phyloP scores from a whole-genome alignment of 768 basidiomycete genomes.

The Collybiopsis luxurians region DNA sequence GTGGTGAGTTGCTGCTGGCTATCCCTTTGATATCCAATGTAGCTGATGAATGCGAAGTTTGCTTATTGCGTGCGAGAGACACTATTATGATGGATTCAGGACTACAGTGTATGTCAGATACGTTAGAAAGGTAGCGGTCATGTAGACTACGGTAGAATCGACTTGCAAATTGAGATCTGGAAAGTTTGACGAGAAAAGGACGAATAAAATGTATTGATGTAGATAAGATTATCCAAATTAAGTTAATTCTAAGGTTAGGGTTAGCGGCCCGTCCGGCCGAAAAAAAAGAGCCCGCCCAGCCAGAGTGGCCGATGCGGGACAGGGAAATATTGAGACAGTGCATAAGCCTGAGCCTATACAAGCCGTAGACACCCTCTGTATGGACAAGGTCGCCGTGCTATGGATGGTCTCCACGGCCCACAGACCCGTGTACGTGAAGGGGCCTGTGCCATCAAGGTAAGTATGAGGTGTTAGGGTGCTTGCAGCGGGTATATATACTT shows the following conservation, averaged over 20 bases:
- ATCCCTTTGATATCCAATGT: too few relatives aligned
- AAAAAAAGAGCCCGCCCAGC: slow-evolving; percentile 49
- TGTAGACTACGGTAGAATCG: too few relatives aligned
- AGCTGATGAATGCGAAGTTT: too few relatives aligned
- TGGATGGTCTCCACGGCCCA: slow-evolving; percentile 56
- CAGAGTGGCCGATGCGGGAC: slow-evolving; percentile 68
- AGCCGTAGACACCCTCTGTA: slow-evolving; percentile 52
- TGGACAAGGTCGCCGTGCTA: slow-evolving; percentile 75
- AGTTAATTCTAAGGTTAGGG: slow-evolving; percentile 40
- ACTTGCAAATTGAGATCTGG: too few relatives aligned
- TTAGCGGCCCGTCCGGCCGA: slow-evolving; percentile 30
- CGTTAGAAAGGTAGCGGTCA: too few relatives aligned
- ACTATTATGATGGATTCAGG: too few relatives aligned
- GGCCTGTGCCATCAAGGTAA: slow-evolving; percentile 64
- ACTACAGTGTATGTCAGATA: too few relatives aligned
- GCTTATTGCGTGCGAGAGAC: too few relatives aligned
- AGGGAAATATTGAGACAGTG: slow-evolving; percentile 81
- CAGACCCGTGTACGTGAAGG: slow-evolving; percentile 54
- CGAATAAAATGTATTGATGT: too few relatives aligned
- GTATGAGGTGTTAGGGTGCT: slow-evolving; percentile 35
- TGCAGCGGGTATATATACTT: slow-evolving; percentile 25
- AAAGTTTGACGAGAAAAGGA: too few relatives aligned
- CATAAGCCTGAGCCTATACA: slow-evolving; percentile 75
- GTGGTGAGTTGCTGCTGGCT: too few relatives aligned
- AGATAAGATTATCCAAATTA: too few relatives aligned